phyloP scores from a whole-genome alignment of 495 filamentous ascomycete species.

The Neurospora tetrasperma region DNA sequence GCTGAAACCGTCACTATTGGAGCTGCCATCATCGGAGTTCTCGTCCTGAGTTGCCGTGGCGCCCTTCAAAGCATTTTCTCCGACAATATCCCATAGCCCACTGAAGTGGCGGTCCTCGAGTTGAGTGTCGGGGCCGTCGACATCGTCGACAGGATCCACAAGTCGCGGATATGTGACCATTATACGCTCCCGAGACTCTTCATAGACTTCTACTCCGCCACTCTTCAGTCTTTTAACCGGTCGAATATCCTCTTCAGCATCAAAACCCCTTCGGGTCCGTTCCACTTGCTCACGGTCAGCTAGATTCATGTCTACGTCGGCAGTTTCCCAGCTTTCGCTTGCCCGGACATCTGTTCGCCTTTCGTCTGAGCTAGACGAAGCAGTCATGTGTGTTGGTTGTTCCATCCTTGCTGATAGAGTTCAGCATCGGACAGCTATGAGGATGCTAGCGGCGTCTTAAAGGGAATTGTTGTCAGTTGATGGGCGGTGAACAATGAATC shows the following conservation, averaged over 20 bases:
- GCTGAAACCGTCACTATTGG: neutral
- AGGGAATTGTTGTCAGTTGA: neutral
- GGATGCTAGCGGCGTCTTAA: neutral
- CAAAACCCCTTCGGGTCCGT: neutral
- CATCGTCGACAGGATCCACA: neutral
- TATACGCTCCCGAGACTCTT: neutral
- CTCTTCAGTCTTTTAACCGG: neutral
- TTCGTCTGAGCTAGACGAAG: neutral
- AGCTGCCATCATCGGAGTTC: neutral
- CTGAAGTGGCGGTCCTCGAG: neutral
- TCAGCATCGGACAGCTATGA: neutral
- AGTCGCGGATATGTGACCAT: neutral
- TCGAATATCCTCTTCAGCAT: neutral
- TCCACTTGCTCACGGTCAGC: neutral
- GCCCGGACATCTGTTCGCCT: neutral
- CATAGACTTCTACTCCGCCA: neutral
- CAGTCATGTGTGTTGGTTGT: fast-evolving
- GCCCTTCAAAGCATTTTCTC: neutral
- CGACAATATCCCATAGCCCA: neutral
- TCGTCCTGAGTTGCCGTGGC: neutral
- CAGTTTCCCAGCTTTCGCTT: neutral
- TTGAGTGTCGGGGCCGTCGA: neutral
- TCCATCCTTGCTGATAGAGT: neutral
- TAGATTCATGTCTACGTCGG: neutral
- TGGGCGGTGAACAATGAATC: neutral